These are phyloP conservation scores for Colletotrichum costaricense DNA, from an alignment of 2,329 filamentous ascomycete species.

Conservation along the genomic window DNA sequence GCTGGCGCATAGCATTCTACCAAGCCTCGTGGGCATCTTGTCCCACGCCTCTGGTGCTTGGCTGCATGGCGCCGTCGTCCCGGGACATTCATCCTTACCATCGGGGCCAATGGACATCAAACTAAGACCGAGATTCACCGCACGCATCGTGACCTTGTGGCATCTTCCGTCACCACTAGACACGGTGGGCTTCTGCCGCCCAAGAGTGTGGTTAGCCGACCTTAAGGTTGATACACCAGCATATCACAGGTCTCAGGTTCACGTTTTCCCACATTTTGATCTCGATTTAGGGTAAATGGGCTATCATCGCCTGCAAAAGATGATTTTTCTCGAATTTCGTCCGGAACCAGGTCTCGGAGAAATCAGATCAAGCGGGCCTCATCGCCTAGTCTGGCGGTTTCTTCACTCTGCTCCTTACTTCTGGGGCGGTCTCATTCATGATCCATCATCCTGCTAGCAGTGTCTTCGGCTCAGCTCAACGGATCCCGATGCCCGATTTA, in stretches of 20 bases:
- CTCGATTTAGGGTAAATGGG: too few species aligned
- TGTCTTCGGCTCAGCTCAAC: background rate
- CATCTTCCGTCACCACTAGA: background rate
- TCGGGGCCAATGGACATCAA: background rate
- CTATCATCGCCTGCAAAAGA: background rate
- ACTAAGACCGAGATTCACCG: background rate
- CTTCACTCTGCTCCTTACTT: background rate
- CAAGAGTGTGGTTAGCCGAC: background rate
- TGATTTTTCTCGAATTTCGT: background rate
- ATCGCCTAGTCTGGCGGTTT: background rate
- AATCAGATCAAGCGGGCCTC: background rate
- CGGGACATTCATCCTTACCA: background rate
- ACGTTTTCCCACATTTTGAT: background rate
- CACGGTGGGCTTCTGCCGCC: background rate
- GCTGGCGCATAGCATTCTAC: background rate
- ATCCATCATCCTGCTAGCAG: background rate
- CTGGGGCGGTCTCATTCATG: too few species aligned
- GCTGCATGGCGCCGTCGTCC: background rate
- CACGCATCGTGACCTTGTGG: background rate
- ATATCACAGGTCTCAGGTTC: background rate
- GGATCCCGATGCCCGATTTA: background rate
- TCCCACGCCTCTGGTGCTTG: conserved; percentile 4
- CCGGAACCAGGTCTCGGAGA: background rate
- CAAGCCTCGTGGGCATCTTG: conserved; percentile 5
- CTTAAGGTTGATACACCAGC: background rate